These are phyloP conservation scores for Primulina eburnea DNA, from an alignment of 257 asterid species.

Conservation along the genomic window DNA sequence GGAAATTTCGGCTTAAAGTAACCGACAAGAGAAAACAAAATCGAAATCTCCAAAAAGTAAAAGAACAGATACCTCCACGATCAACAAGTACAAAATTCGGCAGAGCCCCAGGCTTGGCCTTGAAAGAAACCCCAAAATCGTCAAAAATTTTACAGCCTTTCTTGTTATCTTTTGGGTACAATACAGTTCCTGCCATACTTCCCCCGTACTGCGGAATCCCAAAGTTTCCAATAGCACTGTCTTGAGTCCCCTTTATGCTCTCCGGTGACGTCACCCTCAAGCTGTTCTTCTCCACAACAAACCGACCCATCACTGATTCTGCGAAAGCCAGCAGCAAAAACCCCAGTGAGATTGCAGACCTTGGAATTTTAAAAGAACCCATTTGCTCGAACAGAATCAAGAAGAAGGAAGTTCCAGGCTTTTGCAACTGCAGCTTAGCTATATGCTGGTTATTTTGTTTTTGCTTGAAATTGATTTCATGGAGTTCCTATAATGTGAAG, in stretches of 20 bases:
- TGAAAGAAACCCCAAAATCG: slow-evolving; percentile 38
- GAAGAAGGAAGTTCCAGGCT: neutral
- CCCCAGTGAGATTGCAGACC: slow-evolving; percentile 37
- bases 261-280: slow-evolving; percentile 55
- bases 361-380: slow-evolving; percentile 33
- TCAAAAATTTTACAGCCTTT: slow-evolving; percentile 42
- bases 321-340: slow-evolving; percentile 30
- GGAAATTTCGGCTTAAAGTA: neutral
- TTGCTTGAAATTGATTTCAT: neutral
- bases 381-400: slow-evolving; percentile 19
- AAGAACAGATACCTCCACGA: slow-evolving; percentile 46
- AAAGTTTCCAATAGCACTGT: slow-evolving; percentile 54
- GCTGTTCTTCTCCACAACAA: slow-evolving; percentile 60
- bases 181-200: slow-evolving; percentile 50
- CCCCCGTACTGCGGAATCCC: slow-evolving; percentile 66
- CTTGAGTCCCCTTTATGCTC: slow-evolving; percentile 39
- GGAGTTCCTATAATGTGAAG: neutral
- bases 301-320: slow-evolving; percentile 38
- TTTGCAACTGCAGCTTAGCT: neutral
- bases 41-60: neutral
- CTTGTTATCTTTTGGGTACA: slow-evolving; percentile 42
- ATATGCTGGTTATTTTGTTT: too few relatives aligned
- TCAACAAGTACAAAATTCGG: slow-evolving; percentile 70
- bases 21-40: neutral
- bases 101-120: slow-evolving; percentile 49